Evolutionary conservation across 176 grass and related monocot genomes (phyloP).

Genomic region (Eleusine coracana): DNA sequence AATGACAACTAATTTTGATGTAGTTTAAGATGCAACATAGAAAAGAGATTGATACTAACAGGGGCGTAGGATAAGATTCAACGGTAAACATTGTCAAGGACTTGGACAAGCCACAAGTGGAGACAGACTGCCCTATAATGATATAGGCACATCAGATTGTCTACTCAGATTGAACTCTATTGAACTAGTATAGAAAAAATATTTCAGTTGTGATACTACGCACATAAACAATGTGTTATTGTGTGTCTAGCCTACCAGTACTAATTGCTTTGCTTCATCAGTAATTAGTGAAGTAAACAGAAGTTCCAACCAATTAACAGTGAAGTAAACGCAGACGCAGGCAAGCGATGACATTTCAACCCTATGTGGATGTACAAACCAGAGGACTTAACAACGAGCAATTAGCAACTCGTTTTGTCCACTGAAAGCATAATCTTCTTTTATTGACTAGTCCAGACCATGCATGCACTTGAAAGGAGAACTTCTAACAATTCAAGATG

Average conservation of each 20-base stretch:
- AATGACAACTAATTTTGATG: background rate
- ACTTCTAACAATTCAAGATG: background rate
- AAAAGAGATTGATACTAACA: constrained; percentile 36
- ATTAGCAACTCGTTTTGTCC: background rate
- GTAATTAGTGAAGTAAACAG: background rate
- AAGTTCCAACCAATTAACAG: too few species aligned
- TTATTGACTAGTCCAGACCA: background rate
- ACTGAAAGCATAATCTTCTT: background rate
- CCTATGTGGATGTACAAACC: background rate
- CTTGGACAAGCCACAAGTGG: background rate
- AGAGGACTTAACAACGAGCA: background rate
- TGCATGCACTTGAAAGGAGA: background rate
- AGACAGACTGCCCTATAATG: background rate
- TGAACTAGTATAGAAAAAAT: background rate
- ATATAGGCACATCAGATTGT: background rate
- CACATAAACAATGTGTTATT: constrained; percentile 10
- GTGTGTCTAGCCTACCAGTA: background rate
- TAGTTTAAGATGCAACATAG: constrained; percentile 1
- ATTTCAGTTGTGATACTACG: background rate
- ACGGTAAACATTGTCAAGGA: constrained; percentile 14
- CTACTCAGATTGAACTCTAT: too few species aligned
- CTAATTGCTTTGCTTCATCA: background rate
- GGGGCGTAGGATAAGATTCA: constrained; percentile 36
- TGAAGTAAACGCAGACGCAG: background rate
- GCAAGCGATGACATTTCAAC: background rate